Base-by-base conservation (phyloP, 768 basidiomycete species). In the Candolleomyces eurysporus region DNA sequence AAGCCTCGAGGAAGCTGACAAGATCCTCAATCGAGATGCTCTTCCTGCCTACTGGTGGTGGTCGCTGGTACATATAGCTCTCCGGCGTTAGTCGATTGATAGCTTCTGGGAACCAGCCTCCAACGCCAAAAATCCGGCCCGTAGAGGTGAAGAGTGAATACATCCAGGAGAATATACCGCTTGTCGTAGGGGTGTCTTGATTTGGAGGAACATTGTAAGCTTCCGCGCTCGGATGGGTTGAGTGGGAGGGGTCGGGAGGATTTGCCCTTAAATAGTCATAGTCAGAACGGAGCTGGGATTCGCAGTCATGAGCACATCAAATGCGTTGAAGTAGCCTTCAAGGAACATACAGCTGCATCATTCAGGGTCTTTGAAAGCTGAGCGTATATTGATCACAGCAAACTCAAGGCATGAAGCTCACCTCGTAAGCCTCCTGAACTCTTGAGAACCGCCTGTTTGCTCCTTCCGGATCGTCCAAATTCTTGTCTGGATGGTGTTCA, bases 351-450 rank as follows among this genome's bases (percentile, higher is more conserved):
- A 39, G 31, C n/a, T n/a, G 14, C 16, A 30, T 59, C 58, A 39
- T 40, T 59, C 11, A 59, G 48, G 22, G 58, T 59, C 58, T 59
- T 36, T 19, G n/a, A 45, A 46, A 7, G 45, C 22, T 57, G 10
- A 43, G 57, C n/a, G 5, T 31, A 14, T n/a, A 5, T 16, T 5
- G 48, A 26, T 40, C 55, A 57, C n/a, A 57, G 39, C 5, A 16
- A 46, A 46, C 1, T 32, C 17, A 13, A 32, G 51, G 5, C 19
- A 30, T 2, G 7, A 22, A 13, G 52, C 64, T 19, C n/a, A 67
- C 90, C 78, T 93, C 90, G 66, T 91, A 93, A 2, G 92, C 92
- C 63, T 90, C 86, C 64, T 91, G 88, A 2, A 94, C 77, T 19
- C 79, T 76, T 0, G 85, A 84, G 66, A 93, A 94, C 19, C 87